Evolutionary conservation across 805 yeast species (phyloP).

Genomic region (Schwanniomyces vanrijiae): DNA sequence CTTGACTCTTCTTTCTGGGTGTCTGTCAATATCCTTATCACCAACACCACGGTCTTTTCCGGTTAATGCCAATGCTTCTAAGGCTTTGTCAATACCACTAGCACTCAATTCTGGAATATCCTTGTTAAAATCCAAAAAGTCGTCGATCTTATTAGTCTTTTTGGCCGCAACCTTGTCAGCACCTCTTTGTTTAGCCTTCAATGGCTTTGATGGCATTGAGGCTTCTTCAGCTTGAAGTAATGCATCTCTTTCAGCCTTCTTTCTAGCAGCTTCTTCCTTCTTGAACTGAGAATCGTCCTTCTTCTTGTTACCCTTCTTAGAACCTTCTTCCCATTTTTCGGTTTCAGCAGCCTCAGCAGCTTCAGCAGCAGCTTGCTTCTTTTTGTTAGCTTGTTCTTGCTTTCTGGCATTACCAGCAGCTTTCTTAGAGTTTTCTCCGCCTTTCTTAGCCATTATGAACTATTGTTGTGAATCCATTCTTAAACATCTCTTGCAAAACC

Average conservation of each 20-base stretch:
- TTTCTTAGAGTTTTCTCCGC: conserved; percentile 53
- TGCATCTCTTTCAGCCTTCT: conserved; percentile 81
- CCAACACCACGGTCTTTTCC: conserved; percentile 55
- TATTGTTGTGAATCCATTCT: no score
- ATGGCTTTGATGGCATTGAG: conserved; percentile 58
- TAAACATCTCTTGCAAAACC: not conserved
- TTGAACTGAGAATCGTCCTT: conserved; percentile 67
- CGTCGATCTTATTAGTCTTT: conserved; percentile 64
- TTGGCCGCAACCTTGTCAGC: conserved; percentile 65
- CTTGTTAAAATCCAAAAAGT: conserved; percentile 56
- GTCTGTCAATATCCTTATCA: conserved; percentile 71
- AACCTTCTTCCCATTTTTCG: conserved; percentile 67
- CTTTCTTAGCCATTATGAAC: conserved; percentile 46
- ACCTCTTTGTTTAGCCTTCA: conserved; percentile 57
- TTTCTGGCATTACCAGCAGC: conserved; percentile 66
- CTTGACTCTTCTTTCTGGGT: conserved; percentile 86
- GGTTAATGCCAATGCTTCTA: conserved; percentile 74
- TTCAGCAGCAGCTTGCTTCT: conserved; percentile 50
- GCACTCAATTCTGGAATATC: conserved; percentile 59
- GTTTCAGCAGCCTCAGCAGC: conserved; percentile 55
- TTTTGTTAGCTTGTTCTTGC: conserved; percentile 62
- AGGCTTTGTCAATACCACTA: conserved; percentile 72
- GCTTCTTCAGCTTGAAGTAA: conserved; percentile 64
- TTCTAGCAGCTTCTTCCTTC: conserved; percentile 72
- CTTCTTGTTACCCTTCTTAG: conserved; percentile 69